Evolutionary conservation across 805 yeast genomes (phyloP).

Genomic region (Wickerhamiella cacticola): DNA sequence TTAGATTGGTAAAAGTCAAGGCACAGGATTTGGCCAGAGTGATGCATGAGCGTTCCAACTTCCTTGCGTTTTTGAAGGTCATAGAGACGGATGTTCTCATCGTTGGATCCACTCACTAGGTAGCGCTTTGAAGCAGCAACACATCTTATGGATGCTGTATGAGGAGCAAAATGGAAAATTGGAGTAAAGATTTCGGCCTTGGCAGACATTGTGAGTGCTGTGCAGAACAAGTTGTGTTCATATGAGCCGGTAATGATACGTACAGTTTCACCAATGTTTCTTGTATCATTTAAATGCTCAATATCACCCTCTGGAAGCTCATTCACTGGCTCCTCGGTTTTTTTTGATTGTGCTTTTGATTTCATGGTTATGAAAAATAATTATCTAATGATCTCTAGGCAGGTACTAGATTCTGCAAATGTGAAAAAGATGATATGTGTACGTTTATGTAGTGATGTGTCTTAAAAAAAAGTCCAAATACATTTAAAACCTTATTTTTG

Average conservation of each 20-base stretch:
- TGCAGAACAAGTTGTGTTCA: slow-evolving; percentile 81
- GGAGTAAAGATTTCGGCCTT: slow-evolving; percentile 57
- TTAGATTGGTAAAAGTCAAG: slow-evolving; percentile 47
- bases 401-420: too few species aligned
- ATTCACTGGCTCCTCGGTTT: not conserved
- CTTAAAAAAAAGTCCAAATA: too few species aligned
- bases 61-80: slow-evolving; percentile 91
- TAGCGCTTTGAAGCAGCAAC: slow-evolving; percentile 74
- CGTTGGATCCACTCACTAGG: slow-evolving; percentile 87
- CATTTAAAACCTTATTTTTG: not conserved
- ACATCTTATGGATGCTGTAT: slow-evolving; percentile 73
- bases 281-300: slow-evolving; percentile 7
- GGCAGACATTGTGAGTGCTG: slow-evolving; percentile 52
- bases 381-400: not conserved
- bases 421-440: not conserved
- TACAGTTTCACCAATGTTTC: slow-evolving; percentile 26
- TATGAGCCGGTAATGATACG: slow-evolving; percentile 89
- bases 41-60: slow-evolving; percentile 78
- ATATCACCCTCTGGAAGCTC: slow-evolving; percentile 9
- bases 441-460: too few species aligned
- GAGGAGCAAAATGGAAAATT: slow-evolving; percentile 92
- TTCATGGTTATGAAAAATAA: not conserved
- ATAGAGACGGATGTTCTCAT: slow-evolving; percentile 87
- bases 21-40: slow-evolving; percentile 75
- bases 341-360: not conserved